Evolutionary conservation across 2,329 filamentous ascomycete species (phyloP), one percentile per base, ranked within the genome.

Genomic region (Claviceps arundinis): DNA sequence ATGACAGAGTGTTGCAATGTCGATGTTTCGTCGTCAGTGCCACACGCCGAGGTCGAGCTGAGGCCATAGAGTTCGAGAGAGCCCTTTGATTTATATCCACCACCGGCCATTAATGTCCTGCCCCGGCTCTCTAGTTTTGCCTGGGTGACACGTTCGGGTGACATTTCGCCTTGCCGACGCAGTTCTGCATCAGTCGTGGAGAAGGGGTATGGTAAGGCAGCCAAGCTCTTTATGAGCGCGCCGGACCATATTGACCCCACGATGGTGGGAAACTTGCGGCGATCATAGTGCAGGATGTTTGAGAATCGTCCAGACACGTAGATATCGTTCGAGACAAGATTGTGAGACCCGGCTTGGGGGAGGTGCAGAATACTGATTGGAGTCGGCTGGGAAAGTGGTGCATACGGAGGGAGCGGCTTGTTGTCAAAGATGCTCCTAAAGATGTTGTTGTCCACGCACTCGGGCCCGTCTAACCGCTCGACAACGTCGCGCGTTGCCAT

Each of bases 31-130:
- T 50, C 64, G 40, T 50, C 41, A 13, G n/a, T 38, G 26, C 41
- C 63, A 56, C 60, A 56, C n/a, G 60, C 58, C 22, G 56, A 60
- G 54, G 51, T 61, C 44, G 57, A 63, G 43, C 57, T 68, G 24
- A 88, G 68, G 14, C 82, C 81, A 65, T 95, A 95, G n/a, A 95
- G 70, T 62, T 97, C 91, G 2, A 97, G 72, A 0, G 86, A 90
- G 0, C 91, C 91, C 65, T 93, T 90, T 37, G 85, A 88, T 59
- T 93, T 94, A 70, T 96, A 96, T 63, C 91, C 87, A 5, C 90
- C 91, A 41, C 86, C 87, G 2, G 89, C 87, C 50, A 95, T 78
- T 26, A 96, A 68, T 0, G 85, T 89, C 46, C 83, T 74, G 0
- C 82, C 77, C 13, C 66, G 76, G 0, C 68, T 60, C 0, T 65